phyloP scores from a whole-genome alignment of 1,139 yeast genomes.

The Suhomyces ambrosiae region DNA sequence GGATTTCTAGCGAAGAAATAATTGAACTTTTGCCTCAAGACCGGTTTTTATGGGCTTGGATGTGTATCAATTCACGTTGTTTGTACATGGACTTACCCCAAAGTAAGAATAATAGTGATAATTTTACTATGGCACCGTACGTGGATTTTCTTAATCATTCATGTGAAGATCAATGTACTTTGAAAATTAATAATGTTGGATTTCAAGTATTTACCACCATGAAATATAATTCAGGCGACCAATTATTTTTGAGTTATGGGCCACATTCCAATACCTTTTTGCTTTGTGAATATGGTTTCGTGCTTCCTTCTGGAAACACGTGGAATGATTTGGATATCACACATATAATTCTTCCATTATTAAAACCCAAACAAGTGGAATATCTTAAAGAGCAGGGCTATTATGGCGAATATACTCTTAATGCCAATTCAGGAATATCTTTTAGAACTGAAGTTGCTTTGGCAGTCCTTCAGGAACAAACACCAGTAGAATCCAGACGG shows the following conservation, averaged over 20 bases:
- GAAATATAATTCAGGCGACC: constrained; percentile 48
- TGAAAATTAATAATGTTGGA: constrained; percentile 51
- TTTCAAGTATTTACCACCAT: constrained; percentile 51
- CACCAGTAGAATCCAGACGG: constrained; percentile 35
- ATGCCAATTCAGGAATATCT: constrained; percentile 53
- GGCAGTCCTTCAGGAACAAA: constrained; percentile 56
- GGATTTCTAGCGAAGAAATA: neutral
- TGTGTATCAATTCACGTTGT: constrained; percentile 89
- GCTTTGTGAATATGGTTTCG: constrained; percentile 85
- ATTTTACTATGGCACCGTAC: constrained; percentile 88
- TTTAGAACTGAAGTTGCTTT: constrained; percentile 77
- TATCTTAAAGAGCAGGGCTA: constrained; percentile 59
- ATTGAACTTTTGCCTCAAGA: constrained; percentile 15
- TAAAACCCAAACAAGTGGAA: constrained; percentile 41
- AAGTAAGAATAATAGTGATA: constrained; percentile 52
- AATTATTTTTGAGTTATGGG: constrained; percentile 78
- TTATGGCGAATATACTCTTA: constrained; percentile 73
- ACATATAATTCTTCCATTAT: constrained; percentile 33
- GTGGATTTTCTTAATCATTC: constrained; percentile 88
- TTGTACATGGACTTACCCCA: constrained; percentile 72
- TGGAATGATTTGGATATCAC: constrained; percentile 78
- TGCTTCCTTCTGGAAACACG: constrained; percentile 46
- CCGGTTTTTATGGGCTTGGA: constrained; percentile 70
- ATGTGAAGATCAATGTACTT: constrained; percentile 52
- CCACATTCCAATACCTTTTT: constrained; percentile 84